Evolutionary conservation across 352 stramenopile genomes (phyloP).

Genomic region (Elongisporangium prolatum): DNA sequence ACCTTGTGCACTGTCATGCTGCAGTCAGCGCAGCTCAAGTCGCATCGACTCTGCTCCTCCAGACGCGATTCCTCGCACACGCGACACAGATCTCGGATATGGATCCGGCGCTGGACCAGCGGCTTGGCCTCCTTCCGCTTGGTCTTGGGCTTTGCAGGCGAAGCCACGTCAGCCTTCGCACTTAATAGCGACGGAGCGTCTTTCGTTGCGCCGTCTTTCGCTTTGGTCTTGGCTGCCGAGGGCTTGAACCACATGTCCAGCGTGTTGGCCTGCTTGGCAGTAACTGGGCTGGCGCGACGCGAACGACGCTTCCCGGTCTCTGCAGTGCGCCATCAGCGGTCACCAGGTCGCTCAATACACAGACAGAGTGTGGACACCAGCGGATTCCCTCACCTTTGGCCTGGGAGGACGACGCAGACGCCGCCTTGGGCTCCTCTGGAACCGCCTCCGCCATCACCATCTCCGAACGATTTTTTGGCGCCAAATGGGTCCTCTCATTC

Average conservation of each 20-base stretch:
- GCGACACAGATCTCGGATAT: slow-evolving; percentile 61
- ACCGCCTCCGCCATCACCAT: too few species aligned
- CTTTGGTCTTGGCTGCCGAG: slow-evolving; percentile 6
- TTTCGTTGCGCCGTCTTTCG: slow-evolving; percentile 4
- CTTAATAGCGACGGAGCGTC: slow-evolving; percentile 2
- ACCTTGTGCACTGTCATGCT: slow-evolving; percentile 72
- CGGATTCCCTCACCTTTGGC: too few species aligned
- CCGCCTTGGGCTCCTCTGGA: too few species aligned
- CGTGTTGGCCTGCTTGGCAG: slow-evolving; percentile 36
- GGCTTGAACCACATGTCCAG: slow-evolving; percentile 61
- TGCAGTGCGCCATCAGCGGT: too few species aligned
- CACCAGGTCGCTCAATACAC: too few species aligned
- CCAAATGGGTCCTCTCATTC: too few species aligned
- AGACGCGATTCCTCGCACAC: slow-evolving; percentile 54
- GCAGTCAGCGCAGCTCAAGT: slow-evolving; percentile 56
- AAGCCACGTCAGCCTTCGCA: not conserved
- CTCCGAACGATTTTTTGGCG: too few species aligned
- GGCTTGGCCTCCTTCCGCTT: slow-evolving; percentile 22
- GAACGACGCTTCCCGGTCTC: too few species aligned
- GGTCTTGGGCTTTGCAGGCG: slow-evolving; percentile 11
- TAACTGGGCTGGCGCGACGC: too few species aligned
- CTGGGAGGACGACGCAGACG: too few species aligned
- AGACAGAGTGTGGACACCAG: too few species aligned
- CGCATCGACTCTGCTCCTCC: slow-evolving; percentile 43
- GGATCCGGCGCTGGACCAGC: slow-evolving; percentile 68